These are phyloP conservation scores for Avena sativa DNA, from an alignment of 176 grass and related monocot species.

Conservation along the genomic window DNA sequence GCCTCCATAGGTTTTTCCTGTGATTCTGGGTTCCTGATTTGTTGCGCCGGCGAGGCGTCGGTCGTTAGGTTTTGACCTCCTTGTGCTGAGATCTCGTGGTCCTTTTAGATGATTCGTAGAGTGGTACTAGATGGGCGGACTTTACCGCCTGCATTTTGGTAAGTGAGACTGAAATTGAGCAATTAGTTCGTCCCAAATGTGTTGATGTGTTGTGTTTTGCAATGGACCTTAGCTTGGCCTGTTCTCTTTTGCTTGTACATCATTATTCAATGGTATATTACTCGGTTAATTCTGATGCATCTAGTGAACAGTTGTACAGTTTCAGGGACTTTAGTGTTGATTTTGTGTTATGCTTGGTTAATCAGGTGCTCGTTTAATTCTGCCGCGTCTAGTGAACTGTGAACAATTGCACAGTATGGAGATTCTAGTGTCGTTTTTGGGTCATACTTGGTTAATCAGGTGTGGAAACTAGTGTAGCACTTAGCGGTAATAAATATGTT, in stretches of 20 bases:
- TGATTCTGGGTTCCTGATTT: constrained; percentile 15
- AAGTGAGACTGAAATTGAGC: constrained; percentile 21
- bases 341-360: not conserved
- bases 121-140: not conserved
- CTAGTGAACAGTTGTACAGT: not conserved
- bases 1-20: not conserved
- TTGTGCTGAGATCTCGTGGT: constrained; percentile 33
- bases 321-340: not conserved
- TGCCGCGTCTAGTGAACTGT: not conserved
- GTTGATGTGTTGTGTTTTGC: not conserved
- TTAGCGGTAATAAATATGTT: not conserved
- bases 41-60: not conserved
- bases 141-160: not conserved
- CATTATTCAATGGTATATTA: not conserved
- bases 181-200: not conserved
- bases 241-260: not conserved
- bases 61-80: constrained; percentile 8
- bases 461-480: not conserved
- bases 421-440: not conserved
- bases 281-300: constrained; percentile 9
- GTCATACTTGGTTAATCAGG: not conserved
- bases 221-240: not conserved
- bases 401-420: not conserved
- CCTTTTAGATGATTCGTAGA: not conserved
- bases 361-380: not conserved